A percentile compares a stretch with the other conserved stretches of the same genome.
These are phyloP conservation scores for Colletotrichum sp. DNA, from an alignment of 2,329 filamentous ascomycete species.

Conservation along the genomic window DNA sequence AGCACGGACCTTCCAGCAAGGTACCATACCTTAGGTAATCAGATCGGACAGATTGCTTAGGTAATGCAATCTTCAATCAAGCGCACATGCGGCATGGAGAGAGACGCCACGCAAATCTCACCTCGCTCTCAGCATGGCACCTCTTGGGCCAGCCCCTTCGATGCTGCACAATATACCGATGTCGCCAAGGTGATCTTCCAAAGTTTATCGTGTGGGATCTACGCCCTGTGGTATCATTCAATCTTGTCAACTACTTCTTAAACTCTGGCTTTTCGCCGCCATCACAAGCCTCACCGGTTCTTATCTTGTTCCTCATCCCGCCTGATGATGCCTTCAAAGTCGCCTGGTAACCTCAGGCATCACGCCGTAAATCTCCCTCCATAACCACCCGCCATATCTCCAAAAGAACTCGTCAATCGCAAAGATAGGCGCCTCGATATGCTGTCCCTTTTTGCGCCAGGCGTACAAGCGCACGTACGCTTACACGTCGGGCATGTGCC, in stretches of 20 bases:
- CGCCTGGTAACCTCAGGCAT: neutral
- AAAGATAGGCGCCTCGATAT: neutral
- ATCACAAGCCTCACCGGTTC: neutral
- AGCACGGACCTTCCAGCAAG: neutral
- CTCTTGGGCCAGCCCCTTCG: neutral
- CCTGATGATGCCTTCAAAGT: neutral
- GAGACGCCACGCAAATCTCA: neutral
- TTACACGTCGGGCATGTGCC: constrained; percentile 2
- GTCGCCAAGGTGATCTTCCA: neutral
- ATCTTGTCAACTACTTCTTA: neutral
- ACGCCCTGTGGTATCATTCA: neutral
- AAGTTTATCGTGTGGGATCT: neutral
- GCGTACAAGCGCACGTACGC: neutral
- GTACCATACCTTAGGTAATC: neutral
- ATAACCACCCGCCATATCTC: neutral
- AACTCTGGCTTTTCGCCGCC: neutral
- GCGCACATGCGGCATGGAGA: neutral
- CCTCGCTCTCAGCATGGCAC: neutral
- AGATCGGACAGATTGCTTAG: neutral
- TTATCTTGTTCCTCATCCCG: neutral
- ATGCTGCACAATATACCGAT: neutral
- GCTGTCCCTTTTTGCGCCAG: neutral
- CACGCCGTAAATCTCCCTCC: neutral
- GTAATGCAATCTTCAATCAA: neutral
- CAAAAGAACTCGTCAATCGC: neutral